Base-by-base conservation (phyloP, 1,284 basidiomycete species). In the Cutaneotrichosporon sp. region DNA sequence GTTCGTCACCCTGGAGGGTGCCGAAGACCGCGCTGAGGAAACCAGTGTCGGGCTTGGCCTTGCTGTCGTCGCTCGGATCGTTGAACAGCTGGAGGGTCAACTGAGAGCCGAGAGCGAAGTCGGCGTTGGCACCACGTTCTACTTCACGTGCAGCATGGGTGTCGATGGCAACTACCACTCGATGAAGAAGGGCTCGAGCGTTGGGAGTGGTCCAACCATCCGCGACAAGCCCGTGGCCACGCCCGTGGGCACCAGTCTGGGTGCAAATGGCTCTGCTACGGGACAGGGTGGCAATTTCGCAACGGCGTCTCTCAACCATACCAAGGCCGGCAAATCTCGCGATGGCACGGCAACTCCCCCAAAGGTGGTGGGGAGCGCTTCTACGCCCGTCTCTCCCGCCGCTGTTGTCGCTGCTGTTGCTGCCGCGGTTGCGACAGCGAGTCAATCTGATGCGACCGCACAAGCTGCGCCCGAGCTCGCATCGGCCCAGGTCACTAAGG, bases 1-100 rank as follows among this genome's bases (percentile, higher is more conserved):
- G 55, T 92, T 92, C 75, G 78, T 88, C 47, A 87, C 90, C 55
- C 87, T 93, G 56, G 89, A 91, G 72, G 85, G 89, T 61, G 86
- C 89, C 3, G 87, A 88, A 59, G 81, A 81, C 70, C 32, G 42
- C 16, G 19, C 48, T 39, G 51, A 44, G 37, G 33, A 25, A 9
- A 60, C 61, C 2, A 59, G 63, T 11, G 44, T 70, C 2, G 86
- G 87, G 12, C 79, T 90, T 11, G 87, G 88, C 24, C 77, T 90
- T 8, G 88, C 88, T 11, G 84, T 90, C 7, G 87, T 89, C 5
- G 86, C 86, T 0, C 79, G 87, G n/a, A 87, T 89, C 29, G 85
- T 90, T 6, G 84, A 86, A 66, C 87, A 89, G 63, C 78, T 90
- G 0, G 82, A 82, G 1, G 88, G 88, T 2, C 87, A 88, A 68